Percentiles rank a stretch among this genome's conserved stretches.
phyloP scores from a whole-genome alignment of 176 grass and related monocot species.

The Ensete glaucum region DNA sequence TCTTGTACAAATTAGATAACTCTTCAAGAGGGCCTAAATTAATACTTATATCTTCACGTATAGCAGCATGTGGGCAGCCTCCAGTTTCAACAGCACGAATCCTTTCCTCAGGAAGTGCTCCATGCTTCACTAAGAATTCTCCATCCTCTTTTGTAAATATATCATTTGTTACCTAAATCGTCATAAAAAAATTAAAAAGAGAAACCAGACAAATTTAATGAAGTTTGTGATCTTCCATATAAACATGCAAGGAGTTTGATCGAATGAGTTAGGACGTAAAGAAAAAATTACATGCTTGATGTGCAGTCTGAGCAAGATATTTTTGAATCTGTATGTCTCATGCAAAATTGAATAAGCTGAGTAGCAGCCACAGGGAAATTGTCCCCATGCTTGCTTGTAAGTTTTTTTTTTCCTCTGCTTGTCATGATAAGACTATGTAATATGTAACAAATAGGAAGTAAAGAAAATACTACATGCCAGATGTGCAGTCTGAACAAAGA shows the following conservation, averaged over 20 bases:
- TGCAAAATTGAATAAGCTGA: neutral
- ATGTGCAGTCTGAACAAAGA: neutral
- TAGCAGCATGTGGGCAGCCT: conserved; percentile 87
- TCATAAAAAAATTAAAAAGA: neutral
- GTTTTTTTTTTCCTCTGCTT: too few relatives aligned
- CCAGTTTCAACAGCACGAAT: conserved; percentile 88
- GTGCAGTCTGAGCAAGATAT: too few relatives aligned
- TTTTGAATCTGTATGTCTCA: too few relatives aligned
- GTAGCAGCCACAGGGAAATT: too few relatives aligned
- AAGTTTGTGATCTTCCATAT: too few relatives aligned
- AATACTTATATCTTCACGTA: conserved; percentile 96
- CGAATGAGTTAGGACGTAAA: too few relatives aligned
- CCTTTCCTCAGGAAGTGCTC: conserved; percentile 78
- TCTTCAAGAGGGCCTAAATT: conserved; percentile 93
- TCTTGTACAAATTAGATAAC: conserved; percentile 72
- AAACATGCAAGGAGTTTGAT: too few relatives aligned
- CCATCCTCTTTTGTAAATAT: conserved; percentile 99
- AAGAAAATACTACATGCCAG: neutral
- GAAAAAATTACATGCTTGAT: too few relatives aligned
- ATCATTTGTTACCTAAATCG: conserved; percentile 85
- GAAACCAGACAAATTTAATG: too few relatives aligned
- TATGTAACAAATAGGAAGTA: neutral
- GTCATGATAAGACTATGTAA: too few relatives aligned
- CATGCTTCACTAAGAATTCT: conserved; percentile 86
- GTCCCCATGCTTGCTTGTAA: too few relatives aligned